Base-by-base conservation (phyloP, 257 asterid genomes). In the Asclepias syriaca region DNA sequence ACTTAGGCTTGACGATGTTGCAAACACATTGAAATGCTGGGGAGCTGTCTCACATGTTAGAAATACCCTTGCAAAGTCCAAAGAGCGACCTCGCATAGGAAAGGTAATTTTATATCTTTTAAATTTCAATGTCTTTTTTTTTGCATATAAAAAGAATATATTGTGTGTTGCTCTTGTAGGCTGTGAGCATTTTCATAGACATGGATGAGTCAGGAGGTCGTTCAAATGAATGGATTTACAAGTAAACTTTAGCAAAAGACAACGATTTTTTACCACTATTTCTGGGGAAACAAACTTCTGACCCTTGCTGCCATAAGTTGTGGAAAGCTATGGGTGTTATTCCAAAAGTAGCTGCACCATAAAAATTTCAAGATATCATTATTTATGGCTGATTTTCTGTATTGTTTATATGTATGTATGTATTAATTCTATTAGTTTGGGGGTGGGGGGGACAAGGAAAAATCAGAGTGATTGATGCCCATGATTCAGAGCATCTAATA, bases 11-110 rank as follows among this genome's bases (percentile, higher is more conserved):
- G 99, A 94, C 78, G 91, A 89, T 66, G 97, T 91, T 75, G 97
- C 97, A 29, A 94, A 91, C 82, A 85, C 84, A 55, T 84, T 94
- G 75, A 94, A 82, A 83, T 89, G 98, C 65, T 94, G 98, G 99
- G 99, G 99, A 84, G 99, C 99, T 40, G 99, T 94, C 78, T 94
- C 99, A 8, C 99, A 94, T 78, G 77, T 94, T 55, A 89, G 99
- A 49, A 91, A 57, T 84, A 87, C 87, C 82, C 93, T 94, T 29
- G 83, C 85, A 80, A 91, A 87, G 82, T 81, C 77, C 74, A 94
- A 89, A 85, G 98, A 94, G 81, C 89, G 99, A 46, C 98, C 98
- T 61, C 91, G 98, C 65, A 91, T 91, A 65, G 99, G 98, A 73
- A 94, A 94, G 96, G 82, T 81, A 75, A 73, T 45, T 46, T 16